Base-by-base conservation (phyloP, 345 rosid genomes). In the Abelmoschus esculentus region DNA sequence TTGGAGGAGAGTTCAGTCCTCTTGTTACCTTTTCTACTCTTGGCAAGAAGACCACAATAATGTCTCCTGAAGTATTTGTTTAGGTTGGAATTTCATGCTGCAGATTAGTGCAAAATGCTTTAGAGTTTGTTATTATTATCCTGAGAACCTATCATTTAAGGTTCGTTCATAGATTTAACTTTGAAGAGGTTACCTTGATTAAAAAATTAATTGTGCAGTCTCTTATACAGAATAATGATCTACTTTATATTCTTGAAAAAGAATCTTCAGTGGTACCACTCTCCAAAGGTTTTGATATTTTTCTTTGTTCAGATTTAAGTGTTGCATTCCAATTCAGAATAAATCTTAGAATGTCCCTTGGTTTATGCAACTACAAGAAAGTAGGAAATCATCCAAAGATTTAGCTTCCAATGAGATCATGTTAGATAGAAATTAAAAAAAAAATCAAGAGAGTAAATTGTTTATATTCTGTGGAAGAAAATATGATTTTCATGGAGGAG, bases 201-300 rank as follows among this genome's bases (percentile, higher is more conserved):
- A n/a, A n/a, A n/a, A n/a, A n/a, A n/a, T n/a, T n/a, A n/a, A 98
- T 98, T 52, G 86, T 96, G 92, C 92, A 98, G 98, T 95, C 76
- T 95, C 98, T 74, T 98, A 95, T 92, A 26, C 91, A 79, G 69
- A 90, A 88, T 76, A 87, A 87, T 66, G 75, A 85, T 28, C 80
- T 90, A 80, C 97, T 91, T 76, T 80, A 74, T 74, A 73, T 73
- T 78, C 96, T 95, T 52, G 92, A 96, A 76, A 80, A 87, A 77
- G 93, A 93, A 74, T 87, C 91, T 74, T 75, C 93, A 3, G 70
- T 90, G 61, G 89, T 84, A 29, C 86, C 89, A 70, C 92, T 95
- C 42, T 93, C 99, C 14, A 80, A 70, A 73, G 84, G 88, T 76
- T 90, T 87, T 14, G 92, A 86, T 62, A 71, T 84, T 56, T 84